phyloP scores from a whole-genome alignment of 2,329 filamentous ascomycete genomes.

The Emergomyces orientalis region DNA sequence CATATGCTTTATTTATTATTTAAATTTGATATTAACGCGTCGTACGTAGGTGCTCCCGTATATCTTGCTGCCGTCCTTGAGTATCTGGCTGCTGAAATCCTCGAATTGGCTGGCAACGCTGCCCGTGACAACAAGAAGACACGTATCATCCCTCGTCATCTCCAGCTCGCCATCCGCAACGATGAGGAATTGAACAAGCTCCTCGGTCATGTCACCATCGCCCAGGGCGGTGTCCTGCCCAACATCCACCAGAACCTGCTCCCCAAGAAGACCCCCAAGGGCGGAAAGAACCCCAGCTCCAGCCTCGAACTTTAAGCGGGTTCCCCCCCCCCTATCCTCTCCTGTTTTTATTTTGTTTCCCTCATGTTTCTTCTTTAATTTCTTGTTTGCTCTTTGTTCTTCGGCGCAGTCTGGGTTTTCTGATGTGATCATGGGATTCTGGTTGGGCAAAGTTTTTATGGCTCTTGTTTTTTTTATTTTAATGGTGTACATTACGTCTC shows the following conservation, averaged over 20 bases:
- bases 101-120: constrained; percentile 96
- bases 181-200: constrained; percentile 99
- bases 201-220: constrained; percentile 89
- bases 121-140: constrained; percentile 99
- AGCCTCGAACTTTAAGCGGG: constrained; percentile 78
- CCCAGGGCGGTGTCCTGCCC: constrained; percentile 91
- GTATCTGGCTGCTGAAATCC: constrained; percentile 97
- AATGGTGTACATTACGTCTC: constrained; percentile 55
- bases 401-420: constrained; percentile 66
- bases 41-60: constrained; percentile 66
- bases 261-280: constrained; percentile 98
- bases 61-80: constrained; percentile 96
- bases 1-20: constrained; percentile 1
- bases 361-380: constrained; percentile 18
- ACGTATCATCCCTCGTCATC: constrained; percentile 97
- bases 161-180: constrained; percentile 98
- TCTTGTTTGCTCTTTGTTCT: constrained; percentile 51
- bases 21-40: constrained; percentile 19
- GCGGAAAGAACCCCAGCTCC: constrained; percentile 66
- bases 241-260: constrained; percentile 98
- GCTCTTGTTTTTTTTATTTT: constrained; percentile 39
- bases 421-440: constrained; percentile 66
- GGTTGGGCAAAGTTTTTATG: constrained; percentile 48
- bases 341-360: constrained; percentile 39
- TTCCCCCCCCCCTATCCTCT: too few species aligned